Base-by-base conservation (phyloP, 192 early-diverging fungal species). In the Lunasporangiospora selenospora region DNA sequence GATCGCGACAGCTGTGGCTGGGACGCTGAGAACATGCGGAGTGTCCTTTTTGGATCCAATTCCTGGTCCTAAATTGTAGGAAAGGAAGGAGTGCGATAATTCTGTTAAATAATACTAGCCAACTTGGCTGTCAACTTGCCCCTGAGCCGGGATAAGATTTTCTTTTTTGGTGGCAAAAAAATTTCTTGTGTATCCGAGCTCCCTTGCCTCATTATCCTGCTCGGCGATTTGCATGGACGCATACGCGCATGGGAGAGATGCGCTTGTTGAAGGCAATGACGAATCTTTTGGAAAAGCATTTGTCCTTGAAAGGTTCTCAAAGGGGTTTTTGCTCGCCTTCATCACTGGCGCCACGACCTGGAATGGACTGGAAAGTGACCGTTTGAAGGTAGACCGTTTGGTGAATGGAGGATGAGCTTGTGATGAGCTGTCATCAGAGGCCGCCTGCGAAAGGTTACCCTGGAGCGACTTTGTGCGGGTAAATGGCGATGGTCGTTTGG, bases 11-110 rank as follows among this genome's bases (percentile, higher is more conserved):
- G n/a, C n/a, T n/a, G n/a, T 15, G 45, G 23, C 12, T 73, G 60
- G 13, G 61, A 63, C 16, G 53, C 39, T 6, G 69, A 73, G 41
- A 73, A 73, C 55, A 73, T 58, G 31, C 50, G 45, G 27, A 73
- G 40, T 1, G 69, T 73, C 5, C 21, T 62, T 34, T 41, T 73
- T 44, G 69, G 69, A 41, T 73, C 69, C 44, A 73, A 34, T 1
- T 31, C 39, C 11, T 73, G 60, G 27, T 73, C 69, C 69, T 73
- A 61, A n/a, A n/a, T 18, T 18, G 11, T 23, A 33, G 3, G 26
- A 26, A 48, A 13, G 12, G 49, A 24, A 9, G 10, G n/a, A 33
- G 27, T 11, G 18, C 21, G 2, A 3, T 44, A 18, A 34, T 15
- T n/a, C n/a, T n/a, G n/a, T n/a, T n/a, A n/a, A n/a, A n/a, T n/a